These are phyloP conservation scores for Apiotrichum mycotoxinovorans DNA, from an alignment of 1,284 basidiomycete genomes.

Conservation along the genomic window DNA sequence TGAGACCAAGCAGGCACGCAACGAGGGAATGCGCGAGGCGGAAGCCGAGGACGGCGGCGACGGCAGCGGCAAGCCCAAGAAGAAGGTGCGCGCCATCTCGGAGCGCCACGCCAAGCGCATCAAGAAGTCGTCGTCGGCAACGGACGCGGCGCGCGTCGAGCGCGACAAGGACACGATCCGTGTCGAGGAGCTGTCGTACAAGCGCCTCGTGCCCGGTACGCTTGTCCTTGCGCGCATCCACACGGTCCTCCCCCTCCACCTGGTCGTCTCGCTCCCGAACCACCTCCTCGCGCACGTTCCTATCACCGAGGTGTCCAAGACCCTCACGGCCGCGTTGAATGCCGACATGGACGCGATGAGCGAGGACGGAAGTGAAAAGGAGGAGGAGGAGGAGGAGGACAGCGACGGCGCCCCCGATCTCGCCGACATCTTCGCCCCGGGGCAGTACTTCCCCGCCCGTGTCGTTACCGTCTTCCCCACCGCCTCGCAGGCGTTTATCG, in stretches of 20 bases:
- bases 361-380: slow-evolving; percentile 56
- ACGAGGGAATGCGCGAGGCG: slow-evolving; percentile 80
- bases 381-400: slow-evolving; percentile 43
- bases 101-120: slow-evolving; percentile 39
- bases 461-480: slow-evolving; percentile 56
- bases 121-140: slow-evolving; percentile 54
- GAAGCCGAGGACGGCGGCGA: slow-evolving; percentile 71
- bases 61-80: slow-evolving; percentile 53
- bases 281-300: slow-evolving; percentile 93
- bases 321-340: slow-evolving; percentile 65
- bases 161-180: slow-evolving; percentile 47
- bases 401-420: slow-evolving; percentile 66
- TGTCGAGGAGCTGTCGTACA: slow-evolving; percentile 90
- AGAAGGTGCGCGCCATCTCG: slow-evolving; percentile 33
- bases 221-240: slow-evolving; percentile 82
- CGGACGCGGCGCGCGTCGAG: slow-evolving; percentile 53
- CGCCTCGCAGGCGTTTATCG: slow-evolving; percentile 43
- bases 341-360: slow-evolving; percentile 42
- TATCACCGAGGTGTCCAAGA: slow-evolving; percentile 86
- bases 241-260: slow-evolving; percentile 80
- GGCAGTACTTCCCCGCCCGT: slow-evolving; percentile 79
- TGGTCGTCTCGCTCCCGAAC: slow-evolving; percentile 89
- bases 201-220: slow-evolving; percentile 82
- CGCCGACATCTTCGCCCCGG: slow-evolving; percentile 69
- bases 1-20: slow-evolving; percentile 81